Conservation (phyloP, 2,329 filamentous ascomycete genomes). For the Cordyceps fumosorosea region DNA sequence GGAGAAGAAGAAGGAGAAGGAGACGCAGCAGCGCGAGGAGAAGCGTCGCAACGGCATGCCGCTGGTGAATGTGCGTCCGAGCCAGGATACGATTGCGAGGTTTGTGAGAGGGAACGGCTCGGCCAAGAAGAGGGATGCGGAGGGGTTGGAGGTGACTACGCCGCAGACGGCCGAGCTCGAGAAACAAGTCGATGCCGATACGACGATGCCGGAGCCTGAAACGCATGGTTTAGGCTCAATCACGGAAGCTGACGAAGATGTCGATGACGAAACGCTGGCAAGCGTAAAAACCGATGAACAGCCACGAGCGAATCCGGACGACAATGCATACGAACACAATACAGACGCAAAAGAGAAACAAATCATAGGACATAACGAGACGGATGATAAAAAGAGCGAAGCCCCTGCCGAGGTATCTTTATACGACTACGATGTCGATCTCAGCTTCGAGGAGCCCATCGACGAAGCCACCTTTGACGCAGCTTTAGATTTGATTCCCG, state of each 20-base stretch:
- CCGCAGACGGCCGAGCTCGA: background rate
- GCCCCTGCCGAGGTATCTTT: too few relatives aligned
- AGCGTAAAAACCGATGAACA: background rate
- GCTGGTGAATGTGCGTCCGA: constrained; percentile 46
- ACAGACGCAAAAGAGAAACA: background rate
- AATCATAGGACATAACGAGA: background rate
- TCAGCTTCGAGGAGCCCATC: background rate
- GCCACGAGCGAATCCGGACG: background rate
- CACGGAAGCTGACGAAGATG: background rate
- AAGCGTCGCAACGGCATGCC: constrained; percentile 48
- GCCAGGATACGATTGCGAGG: constrained; percentile 49
- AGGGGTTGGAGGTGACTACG: constrained; percentile 13
- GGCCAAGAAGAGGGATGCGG: constrained; percentile 24
- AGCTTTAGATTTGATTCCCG: background rate
- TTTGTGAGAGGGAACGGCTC: constrained; percentile 39
- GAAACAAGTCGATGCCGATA: background rate
- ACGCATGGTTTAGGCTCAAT: background rate
- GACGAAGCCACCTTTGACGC: background rate
- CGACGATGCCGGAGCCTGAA: background rate
- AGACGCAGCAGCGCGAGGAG: constrained; percentile 39
- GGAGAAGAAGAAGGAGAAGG: constrained; percentile 51
- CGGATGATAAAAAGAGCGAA: background rate
- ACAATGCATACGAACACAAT: background rate
- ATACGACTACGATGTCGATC: background rate
- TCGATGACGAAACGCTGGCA: background rate